A percentile compares a stretch with the other conserved stretches of the same genome.
Evolutionary conservation across 768 basidiomycete genomes (phyloP).

Genomic region (Tylopilus vinaceipallidus): DNA sequence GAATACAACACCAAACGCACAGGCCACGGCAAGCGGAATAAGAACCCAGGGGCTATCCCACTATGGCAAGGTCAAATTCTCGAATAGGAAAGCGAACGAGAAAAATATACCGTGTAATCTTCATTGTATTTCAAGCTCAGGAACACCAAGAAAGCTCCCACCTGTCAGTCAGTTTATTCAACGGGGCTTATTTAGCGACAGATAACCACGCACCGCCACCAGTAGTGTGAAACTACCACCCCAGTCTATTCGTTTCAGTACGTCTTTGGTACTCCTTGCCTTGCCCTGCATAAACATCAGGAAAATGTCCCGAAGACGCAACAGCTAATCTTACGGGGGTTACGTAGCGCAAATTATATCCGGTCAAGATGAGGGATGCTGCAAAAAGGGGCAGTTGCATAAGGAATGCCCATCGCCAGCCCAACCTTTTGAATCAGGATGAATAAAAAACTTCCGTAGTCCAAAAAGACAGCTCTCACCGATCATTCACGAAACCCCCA

Average conservation of each 20-base stretch:
- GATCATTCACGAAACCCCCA: slow-evolving; percentile 69
- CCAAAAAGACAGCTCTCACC: slow-evolving; percentile 38
- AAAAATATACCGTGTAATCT: slow-evolving; percentile 49
- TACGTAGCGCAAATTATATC: slow-evolving; percentile 59
- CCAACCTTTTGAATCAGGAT: slow-evolving; percentile 44
- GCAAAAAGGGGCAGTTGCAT: slow-evolving; percentile 68
- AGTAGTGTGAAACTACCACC: slow-evolving; percentile 65
- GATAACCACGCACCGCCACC: slow-evolving; percentile 45
- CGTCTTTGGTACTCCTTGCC: slow-evolving; percentile 60
- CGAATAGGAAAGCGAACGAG: not conserved
- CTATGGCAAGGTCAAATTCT: slow-evolving; percentile 32
- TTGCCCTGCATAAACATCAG: slow-evolving; percentile 48
- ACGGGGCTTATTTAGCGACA: not conserved
- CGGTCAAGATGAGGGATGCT: slow-evolving; percentile 56
- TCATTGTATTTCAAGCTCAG: slow-evolving; percentile 71
- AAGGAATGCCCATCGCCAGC: slow-evolving; percentile 81
- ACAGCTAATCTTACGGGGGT: slow-evolving; percentile 49
- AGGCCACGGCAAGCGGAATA: slow-evolving; percentile 43
- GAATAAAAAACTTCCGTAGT: not conserved
- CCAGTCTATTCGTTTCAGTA: slow-evolving; percentile 76
- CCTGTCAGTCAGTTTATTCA: slow-evolving; percentile 29
- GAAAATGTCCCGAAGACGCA: not conserved
- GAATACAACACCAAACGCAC: slow-evolving; percentile 50
- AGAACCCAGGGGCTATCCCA: slow-evolving; percentile 58
- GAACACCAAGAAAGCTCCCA: slow-evolving; percentile 64